Percentiles rank a stretch among this genome's conserved stretches.
Conservation (phyloP, 73 alveolate species). For the Paramecium tetraurelia region DNA sequence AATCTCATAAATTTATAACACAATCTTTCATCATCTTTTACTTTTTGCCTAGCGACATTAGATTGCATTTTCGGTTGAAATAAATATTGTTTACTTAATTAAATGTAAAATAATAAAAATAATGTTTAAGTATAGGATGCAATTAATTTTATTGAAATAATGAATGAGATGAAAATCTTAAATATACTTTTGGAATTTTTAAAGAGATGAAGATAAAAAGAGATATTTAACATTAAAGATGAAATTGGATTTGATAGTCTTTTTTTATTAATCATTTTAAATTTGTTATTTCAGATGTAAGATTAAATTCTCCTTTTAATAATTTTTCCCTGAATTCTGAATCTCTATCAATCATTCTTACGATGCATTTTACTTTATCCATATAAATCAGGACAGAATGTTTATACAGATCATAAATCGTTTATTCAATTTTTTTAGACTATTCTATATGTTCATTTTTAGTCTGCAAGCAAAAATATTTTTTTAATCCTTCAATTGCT, state of each 20-base stretch:
- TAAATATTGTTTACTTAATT: too few species aligned
- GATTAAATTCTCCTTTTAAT: neutral
- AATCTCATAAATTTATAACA: too few species aligned
- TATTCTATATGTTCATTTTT: neutral
- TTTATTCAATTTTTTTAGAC: neutral
- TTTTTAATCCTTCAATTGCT: neutral
- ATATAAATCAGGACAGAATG: neutral
- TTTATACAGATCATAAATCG: neutral
- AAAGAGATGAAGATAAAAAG: neutral
- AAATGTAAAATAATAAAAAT: too few species aligned
- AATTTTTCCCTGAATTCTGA: neutral
- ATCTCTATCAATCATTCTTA: neutral
- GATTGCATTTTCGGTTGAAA: too few species aligned
- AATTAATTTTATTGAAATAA: too few species aligned
- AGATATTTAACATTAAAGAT: neutral
- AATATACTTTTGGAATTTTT: neutral
- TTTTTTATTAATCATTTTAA: neutral
- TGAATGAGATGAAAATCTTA: neutral
- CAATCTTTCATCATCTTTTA: too few species aligned
- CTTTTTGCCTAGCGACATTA: too few species aligned
- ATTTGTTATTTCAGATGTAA: neutral
- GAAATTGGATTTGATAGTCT: neutral
- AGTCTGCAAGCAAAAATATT: neutral
- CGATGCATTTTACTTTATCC: slow-evolving; percentile 14
- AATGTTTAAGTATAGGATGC: too few species aligned